Evolutionary conservation across 352 stramenopile genomes (phyloP), one percentile per base, ranked within the genome.

Genomic region (Phytophthora pseudosyringae): DNA sequence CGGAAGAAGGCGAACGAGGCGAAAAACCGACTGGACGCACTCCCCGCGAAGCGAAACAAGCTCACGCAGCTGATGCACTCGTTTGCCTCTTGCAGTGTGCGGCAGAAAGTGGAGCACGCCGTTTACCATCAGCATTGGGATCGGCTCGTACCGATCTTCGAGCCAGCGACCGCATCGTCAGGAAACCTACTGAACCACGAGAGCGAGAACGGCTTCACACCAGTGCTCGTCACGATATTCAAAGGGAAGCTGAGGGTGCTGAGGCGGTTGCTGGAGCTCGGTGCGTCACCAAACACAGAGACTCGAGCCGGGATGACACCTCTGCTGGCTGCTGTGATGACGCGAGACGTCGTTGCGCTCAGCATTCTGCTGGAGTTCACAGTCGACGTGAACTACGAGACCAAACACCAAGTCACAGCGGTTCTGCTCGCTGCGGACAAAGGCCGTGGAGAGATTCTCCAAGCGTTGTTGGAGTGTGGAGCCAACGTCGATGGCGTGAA

Each of bases 191-290:
- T 84, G 11, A 76, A 90, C 25, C 61, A 85, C 15, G 79, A 92
- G 41, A 90, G 83, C 18, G 33, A 61, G 18, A 89, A 89, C 12
- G 73, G 73, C 5, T 71, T 89, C 8, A 90, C 81, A 11, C 79
- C 81, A 25, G 48, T 77, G 32, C 60, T 92, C 3, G 71, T 69
- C 4, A 38, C 78, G n/a, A 86, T 90, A 35, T 81, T 81, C 26
- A 59, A 59, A 31, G 4, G 58, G 4, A 77, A 83, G 29, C 47
- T 75, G 8, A 48, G 47, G 3, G 32, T 83, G 8, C 36, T 90
- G 59, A 64, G 83, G 32, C 59, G 57, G n/a, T 38, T 92, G 21
- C 59, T 90, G 11, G 70, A 88, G 35, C 48, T 87, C 0, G 81
- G 81, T 1, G 69, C 79, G 4, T 83, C 73, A 2, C 63, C 74